Evolutionary conservation across 1,284 basidiomycete genomes (phyloP).

Genomic region (Ceratobasidium sp.): DNA sequence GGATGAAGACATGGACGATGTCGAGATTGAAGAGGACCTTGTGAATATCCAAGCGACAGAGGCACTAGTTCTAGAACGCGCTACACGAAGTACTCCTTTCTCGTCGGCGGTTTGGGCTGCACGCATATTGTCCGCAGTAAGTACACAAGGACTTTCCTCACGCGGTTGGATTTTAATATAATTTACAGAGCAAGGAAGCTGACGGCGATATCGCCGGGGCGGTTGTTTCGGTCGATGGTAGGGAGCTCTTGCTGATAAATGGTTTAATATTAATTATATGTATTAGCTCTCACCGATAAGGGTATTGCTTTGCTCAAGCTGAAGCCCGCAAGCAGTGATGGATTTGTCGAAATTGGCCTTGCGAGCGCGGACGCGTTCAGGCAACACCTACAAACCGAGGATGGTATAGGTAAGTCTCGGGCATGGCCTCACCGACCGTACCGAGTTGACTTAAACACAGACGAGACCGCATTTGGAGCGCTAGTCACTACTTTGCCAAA

Average conservation of each 20-base stretch:
- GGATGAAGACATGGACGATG: constrained; percentile 36
- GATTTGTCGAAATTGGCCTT: constrained; percentile 35
- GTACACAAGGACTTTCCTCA: neutral
- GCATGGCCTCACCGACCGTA: neutral
- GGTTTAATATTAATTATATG: neutral
- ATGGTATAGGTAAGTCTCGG: constrained; percentile 4
- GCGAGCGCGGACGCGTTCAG: constrained; percentile 38
- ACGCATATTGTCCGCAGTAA: constrained; percentile 39
- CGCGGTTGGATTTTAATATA: neutral
- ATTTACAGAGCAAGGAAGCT: constrained; percentile 8
- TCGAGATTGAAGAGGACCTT: constrained; percentile 13
- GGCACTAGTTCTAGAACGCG: constrained; percentile 38
- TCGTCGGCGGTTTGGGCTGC: constrained; percentile 42
- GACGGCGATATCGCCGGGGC: constrained; percentile 1
- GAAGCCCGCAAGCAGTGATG: constrained; percentile 13
- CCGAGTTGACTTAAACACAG: constrained; percentile 46
- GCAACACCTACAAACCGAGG: constrained; percentile 20
- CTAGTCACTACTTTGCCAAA: constrained; percentile 65
- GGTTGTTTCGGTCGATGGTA: constrained; percentile 24
- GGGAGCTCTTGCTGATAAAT: neutral
- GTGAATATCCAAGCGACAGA: constrained; percentile 14
- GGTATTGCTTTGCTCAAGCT: constrained; percentile 21
- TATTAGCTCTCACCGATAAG: constrained; percentile 22
- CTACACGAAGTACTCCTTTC: constrained; percentile 43
- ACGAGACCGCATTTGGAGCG: constrained; percentile 58